Conservation (phyloP, 2,329 filamentous ascomycete genomes). For the Venturia aucupariae region DNA sequence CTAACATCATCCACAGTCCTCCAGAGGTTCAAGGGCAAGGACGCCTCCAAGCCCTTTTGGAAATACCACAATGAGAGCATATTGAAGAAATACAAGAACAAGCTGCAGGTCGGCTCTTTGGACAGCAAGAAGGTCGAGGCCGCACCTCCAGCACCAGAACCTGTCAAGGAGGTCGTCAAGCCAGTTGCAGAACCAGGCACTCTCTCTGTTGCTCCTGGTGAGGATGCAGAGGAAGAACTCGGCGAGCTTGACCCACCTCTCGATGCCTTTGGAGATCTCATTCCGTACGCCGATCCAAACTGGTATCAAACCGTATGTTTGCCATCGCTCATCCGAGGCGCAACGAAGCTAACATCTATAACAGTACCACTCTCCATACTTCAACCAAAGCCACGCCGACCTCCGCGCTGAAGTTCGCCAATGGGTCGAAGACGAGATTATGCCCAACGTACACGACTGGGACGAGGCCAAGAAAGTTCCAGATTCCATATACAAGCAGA, state of each 20-base stretch:
- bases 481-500: constrained; percentile 83
- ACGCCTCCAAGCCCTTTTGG: constrained; percentile 61
- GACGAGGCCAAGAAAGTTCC: constrained; percentile 91
- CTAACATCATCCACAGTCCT: constrained; percentile 39
- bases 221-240: constrained; percentile 20
- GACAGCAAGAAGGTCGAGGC: constrained; percentile 64
- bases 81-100: constrained; percentile 52
- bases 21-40: constrained; percentile 55
- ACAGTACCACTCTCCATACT: constrained; percentile 92
- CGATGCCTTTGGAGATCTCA: constrained; percentile 74
- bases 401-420: constrained; percentile 83
- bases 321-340: neutral
- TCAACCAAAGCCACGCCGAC: constrained; percentile 85
- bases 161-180: constrained; percentile 39
- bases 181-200: constrained; percentile 52
- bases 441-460: constrained; percentile 91
- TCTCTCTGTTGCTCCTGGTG: constrained; percentile 31
- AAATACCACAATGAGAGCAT: constrained; percentile 54
- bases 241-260: constrained; percentile 58
- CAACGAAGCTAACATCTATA: neutral
- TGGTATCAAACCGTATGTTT: constrained; percentile 86
- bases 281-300: constrained; percentile 83
- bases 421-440: constrained; percentile 84
- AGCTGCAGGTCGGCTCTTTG: constrained; percentile 61
- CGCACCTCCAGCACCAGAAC: constrained; percentile 41